Conservation (phyloP, 371 early-diverging fungal genomes). For the Circinella minor region DNA sequence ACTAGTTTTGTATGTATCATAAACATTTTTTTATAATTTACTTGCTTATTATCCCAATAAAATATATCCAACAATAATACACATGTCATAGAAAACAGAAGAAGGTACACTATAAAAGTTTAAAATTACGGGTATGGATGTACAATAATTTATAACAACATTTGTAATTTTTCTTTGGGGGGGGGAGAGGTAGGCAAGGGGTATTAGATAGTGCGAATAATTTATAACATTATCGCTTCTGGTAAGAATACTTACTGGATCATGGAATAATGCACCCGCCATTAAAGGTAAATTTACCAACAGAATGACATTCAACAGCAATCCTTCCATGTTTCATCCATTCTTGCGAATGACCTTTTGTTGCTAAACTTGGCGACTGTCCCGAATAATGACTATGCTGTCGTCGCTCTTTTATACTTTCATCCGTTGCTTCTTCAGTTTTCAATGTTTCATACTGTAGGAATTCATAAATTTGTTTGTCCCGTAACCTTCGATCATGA, state of each 20-base stretch:
- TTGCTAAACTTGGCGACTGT: neutral
- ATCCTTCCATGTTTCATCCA: neutral
- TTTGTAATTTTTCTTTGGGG: too few species aligned
- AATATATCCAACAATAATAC: too few species aligned
- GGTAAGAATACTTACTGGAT: neutral
- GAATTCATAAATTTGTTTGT: neutral
- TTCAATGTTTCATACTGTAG: neutral
- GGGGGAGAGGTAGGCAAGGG: too few species aligned
- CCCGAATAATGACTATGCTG: too few species aligned
- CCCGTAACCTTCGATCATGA: neutral
- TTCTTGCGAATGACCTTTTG: neutral
- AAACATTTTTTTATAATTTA: too few species aligned
- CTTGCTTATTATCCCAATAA: too few species aligned
- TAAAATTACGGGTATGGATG: too few species aligned
- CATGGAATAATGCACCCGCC: slow-evolving; percentile 2
- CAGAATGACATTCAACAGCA: neutral
- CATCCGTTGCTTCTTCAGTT: neutral
- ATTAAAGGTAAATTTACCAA: neutral
- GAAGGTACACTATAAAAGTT: too few species aligned
- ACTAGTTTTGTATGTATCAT: neutral
- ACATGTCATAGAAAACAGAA: too few species aligned
- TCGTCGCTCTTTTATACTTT: neutral
- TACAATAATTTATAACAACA: too few species aligned
- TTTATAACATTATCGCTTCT: too few species aligned
- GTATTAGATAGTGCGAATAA: too few species aligned